phyloP scores from a whole-genome alignment of 2,329 filamentous ascomycete genomes.

The Lachnellula arida region DNA sequence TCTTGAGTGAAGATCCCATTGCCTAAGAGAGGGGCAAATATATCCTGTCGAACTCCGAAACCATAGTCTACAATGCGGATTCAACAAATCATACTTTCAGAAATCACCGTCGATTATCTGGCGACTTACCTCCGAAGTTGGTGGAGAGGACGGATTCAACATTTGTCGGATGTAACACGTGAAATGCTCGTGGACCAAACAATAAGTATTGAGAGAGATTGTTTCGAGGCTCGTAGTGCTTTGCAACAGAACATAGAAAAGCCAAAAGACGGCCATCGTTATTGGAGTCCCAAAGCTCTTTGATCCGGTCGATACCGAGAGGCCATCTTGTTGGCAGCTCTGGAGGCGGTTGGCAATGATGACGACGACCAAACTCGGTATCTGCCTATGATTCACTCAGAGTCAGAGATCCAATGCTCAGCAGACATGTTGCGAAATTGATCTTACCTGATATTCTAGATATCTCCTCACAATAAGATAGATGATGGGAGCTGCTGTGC shows the following conservation, averaged over 20 bases:
- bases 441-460: not conserved
- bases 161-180: constrained; percentile 26
- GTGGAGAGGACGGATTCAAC: constrained; percentile 28
- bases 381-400: constrained; percentile 4
- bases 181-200: constrained; percentile 28
- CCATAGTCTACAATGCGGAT: constrained; percentile 19
- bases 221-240: constrained; percentile 30
- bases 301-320: constrained; percentile 33
- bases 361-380: constrained; percentile 15
- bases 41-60: constrained; percentile 25
- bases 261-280: constrained; percentile 26
- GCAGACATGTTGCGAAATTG: not conserved
- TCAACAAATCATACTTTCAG: not conserved
- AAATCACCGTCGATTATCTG: not conserved
- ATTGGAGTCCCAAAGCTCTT: constrained; percentile 26
- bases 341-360: constrained; percentile 31
- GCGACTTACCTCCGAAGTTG: constrained; percentile 20
- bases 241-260: constrained; percentile 25
- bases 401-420: not conserved
- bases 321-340: constrained; percentile 32
- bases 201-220: constrained; percentile 28
- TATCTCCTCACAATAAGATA: not conserved
- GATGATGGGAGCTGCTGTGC: not conserved
- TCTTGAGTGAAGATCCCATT: constrained; percentile 35
- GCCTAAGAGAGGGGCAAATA: constrained; percentile 30